Base-by-base conservation (phyloP, 2,329 filamentous ascomycete genomes). In the Pestalotiopsis sp. region DNA sequence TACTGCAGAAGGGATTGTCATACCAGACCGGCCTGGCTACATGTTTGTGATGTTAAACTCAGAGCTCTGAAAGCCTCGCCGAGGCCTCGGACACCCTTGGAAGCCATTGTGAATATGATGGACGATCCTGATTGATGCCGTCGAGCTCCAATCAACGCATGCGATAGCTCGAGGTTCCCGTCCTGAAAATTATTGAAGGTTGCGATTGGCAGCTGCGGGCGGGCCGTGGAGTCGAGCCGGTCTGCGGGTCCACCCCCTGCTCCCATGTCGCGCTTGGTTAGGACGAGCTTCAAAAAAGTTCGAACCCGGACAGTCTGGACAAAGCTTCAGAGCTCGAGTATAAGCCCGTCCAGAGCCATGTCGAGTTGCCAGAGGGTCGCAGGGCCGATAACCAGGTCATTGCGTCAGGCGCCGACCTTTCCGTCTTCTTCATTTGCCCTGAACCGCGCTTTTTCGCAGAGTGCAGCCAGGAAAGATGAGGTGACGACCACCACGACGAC, bases 311-410 rank as follows among this genome's bases (percentile, higher is more conserved):
- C 38, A 31, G 25, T 45, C 59, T 25, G 40, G 20, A 38, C 20
- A 23, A 64, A 27, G 38, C 38, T 49, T 45, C 36, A 62, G 38
- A 52, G 49, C 67, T 67, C 65, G 40, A 57, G 60, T 66, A 61
- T 61, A 14, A 62, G 41, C 58, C 20, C 59, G 31, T 40, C 65
- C 60, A 57, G 69, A 70, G 76, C 75, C 77, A 91, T 91, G 89
- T 87, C 89, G 78, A 83, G 83, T 79, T 88, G 87, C 78, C 86
- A 87, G 78, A 87, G 86, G 82, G 86, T 86, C 77, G 83, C 82
- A 68, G 82, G 87, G 80, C 88, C 89, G 71, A 80, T 90, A 72
- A 79, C 86, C 72, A 83, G 85, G 81, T 87, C 86, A 72, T 77
- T 90, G 72, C 83, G 83, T 76, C 83, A 83, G 75, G 79, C 76